Evolutionary conservation across 345 rosid genomes (phyloP), one percentile per base, ranked within the genome.

Genomic region (Salix exigua): DNA sequence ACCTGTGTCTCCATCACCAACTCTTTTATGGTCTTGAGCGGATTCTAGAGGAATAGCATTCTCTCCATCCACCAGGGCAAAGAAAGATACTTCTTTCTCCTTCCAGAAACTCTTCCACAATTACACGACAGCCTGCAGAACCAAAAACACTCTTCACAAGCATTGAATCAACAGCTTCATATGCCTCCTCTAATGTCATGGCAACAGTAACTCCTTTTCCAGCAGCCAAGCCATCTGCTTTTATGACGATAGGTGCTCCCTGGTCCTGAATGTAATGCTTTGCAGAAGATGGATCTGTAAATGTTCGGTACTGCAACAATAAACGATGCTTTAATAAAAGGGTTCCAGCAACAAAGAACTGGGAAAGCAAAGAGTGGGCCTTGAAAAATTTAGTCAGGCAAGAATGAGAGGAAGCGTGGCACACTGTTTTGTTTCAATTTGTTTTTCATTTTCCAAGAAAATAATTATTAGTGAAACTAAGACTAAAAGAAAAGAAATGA

Each of bases 61-160:
- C 82, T 91, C 96, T 67, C 98, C 99, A 80, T 95, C 99, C 73
- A 93, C 98, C 53, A 95, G 81, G 37, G 97, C 96, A 33, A 91
- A 95, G 85, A 95, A 93, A 7, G 98, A 95, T 53, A 94, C 98
- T 87, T 93, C 99, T 82, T 82, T 95, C 99, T 81, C 97, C 99
- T 75, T 93, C 97, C 51, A 93, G 85, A 75, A 81, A 95, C 74
- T 95, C 98, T 83, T 93, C 97, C 17, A 95, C 88, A 50, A 93
- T 75, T 74, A 93, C 85, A 51, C 83, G 85, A 70, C 91, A 85
- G 35, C 99, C 98, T 9, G 98, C 96, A 71, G 97, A 89, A 80
- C 99, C 96, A 81, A 95, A 95, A 74, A 80, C 86, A 68, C 91
- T 91, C 78, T 87, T 76, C 31, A 91, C 88, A 64, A 93, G 97